phyloP scores from a whole-genome alignment of 139 green algal species.

The Auxenochlorella pyrenoidosa region DNA sequence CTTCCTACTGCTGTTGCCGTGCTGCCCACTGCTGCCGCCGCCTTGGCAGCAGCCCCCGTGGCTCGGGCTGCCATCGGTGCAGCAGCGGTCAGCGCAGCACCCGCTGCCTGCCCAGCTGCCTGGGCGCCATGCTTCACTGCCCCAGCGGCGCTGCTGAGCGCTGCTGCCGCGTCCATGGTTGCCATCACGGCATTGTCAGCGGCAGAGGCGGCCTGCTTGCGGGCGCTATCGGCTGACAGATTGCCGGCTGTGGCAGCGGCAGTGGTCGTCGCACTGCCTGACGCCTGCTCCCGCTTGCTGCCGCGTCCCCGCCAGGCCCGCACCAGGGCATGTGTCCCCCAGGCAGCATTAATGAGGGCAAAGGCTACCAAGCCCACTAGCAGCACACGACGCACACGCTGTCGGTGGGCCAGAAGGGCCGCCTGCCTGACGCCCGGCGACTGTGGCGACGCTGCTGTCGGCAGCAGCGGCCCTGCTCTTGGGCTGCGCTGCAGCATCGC shows the following conservation, averaged over 20 bases:
- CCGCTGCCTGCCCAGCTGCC: conserved; percentile 3
- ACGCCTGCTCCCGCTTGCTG: not conserved
- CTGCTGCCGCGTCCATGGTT: not conserved
- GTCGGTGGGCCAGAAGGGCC: not conserved
- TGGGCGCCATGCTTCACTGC: not conserved
- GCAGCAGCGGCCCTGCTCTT: conserved; percentile 7
- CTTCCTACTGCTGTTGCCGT: not conserved
- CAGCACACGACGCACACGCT: not conserved
- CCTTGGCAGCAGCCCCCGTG: not conserved
- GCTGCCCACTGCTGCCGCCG: too few species aligned
- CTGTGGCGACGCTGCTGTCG: not conserved
- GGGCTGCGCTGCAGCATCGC: too few species aligned
- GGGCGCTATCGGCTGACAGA: not conserved
- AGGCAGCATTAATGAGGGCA: not conserved
- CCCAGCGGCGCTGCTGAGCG: not conserved
- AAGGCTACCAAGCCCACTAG: not conserved
- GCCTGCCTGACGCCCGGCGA: not conserved
- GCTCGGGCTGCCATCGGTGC: not conserved
- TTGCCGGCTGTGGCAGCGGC: not conserved
- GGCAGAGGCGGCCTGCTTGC: not conserved
- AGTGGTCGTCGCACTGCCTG: not conserved
- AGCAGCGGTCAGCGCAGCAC: not conserved
- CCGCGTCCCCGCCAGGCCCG: not conserved
- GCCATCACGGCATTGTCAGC: conserved; percentile 1
- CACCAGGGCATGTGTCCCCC: not conserved